A percentile compares a stretch with the other conserved stretches of the same genome.
These are phyloP conservation scores for Kickxella alabastrina DNA, from an alignment of 192 early-diverging fungal genomes.

Conservation along the genomic window DNA sequence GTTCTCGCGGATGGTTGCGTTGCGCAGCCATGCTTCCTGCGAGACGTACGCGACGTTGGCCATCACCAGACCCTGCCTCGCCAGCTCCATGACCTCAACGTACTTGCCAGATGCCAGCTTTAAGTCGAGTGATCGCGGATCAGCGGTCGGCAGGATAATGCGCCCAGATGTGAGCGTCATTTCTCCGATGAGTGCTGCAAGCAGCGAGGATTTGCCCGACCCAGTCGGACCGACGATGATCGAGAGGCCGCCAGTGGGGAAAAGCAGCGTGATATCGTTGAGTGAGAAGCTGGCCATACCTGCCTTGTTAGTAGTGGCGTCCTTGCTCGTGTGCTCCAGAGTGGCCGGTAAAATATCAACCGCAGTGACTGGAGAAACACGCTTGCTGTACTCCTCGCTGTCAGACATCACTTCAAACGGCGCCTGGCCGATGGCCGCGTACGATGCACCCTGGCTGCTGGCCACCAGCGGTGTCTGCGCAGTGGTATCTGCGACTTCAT, in stretches of 20 bases:
- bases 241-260: constrained; percentile 66
- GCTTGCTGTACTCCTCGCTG: not conserved
- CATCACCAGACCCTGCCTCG: constrained; percentile 39
- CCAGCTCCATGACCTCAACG: constrained; percentile 19
- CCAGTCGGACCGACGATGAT: constrained; percentile 85
- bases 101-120: constrained; percentile 10
- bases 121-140: constrained; percentile 3
- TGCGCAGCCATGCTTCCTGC: constrained; percentile 74
- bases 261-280: constrained; percentile 58
- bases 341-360: not conserved
- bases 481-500: not conserved
- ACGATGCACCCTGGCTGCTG: not conserved
- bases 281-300: constrained; percentile 53
- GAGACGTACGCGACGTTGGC: constrained; percentile 83
- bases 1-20: constrained; percentile 74
- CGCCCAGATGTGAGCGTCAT: constrained; percentile 51
- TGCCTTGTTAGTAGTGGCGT: not conserved
- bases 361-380: not conserved
- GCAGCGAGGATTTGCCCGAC: constrained; percentile 82
- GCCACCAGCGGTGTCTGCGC: constrained; percentile 21
- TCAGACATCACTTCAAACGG: not conserved
- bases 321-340: constrained; percentile 7
- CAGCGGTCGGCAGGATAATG: constrained; percentile 33
- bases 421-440: not conserved
- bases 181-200: constrained; percentile 81